Evolutionary conservation across 1,284 basidiomycete species (phyloP), one percentile per base, ranked within the genome.

Genomic region (Cryptococcus jaspeensis): DNA sequence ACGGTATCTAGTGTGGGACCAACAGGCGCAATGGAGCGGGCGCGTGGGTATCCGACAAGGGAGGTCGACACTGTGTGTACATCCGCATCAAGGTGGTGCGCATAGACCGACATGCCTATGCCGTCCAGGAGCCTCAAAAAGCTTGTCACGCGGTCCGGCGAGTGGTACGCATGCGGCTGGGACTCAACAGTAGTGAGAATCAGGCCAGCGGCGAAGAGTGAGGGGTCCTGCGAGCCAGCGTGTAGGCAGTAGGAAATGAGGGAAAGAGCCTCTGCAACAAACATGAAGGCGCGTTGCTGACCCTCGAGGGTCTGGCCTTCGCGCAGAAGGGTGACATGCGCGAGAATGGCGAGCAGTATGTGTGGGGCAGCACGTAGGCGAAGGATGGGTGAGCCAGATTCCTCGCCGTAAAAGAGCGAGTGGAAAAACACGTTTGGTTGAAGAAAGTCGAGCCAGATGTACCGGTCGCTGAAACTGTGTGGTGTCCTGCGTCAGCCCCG

Each of bases 121-220:
- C 58, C 59, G 32, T 70, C 65, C 38, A 67, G 55, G 20, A 59
- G 56, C 5, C 56, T 40, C 11, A 69, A 42, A 0, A 69, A 62
- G 13, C 56, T 59, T 3, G 55, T 55, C 0, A 57, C 56, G 2
- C 68, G 62, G 2, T 60, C 58, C 12, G 50, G 46, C 20, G 61
- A 61, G 36, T 72, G 67, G 4, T 59, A 39, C 3, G 61, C 48
- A 44, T 72, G 67, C 0, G 70, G 70, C 42, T 62, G 63, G 18
- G 64, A 60, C 52, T 72, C 70, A 50, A 70, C 69, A 3, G 59
- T 58, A 18, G 61, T 62, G 32, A 72, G 47, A 3, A 72, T 52
- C 11, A 72, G 43, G 0, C 65, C 63, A 3, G 68, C 66, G 43
- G 70, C 67, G 5, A 61, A 63, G 37, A 70, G 57, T 0, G 55